Conservation (phyloP, 305 asterid species). For the Fraxinus albicans region DNA sequence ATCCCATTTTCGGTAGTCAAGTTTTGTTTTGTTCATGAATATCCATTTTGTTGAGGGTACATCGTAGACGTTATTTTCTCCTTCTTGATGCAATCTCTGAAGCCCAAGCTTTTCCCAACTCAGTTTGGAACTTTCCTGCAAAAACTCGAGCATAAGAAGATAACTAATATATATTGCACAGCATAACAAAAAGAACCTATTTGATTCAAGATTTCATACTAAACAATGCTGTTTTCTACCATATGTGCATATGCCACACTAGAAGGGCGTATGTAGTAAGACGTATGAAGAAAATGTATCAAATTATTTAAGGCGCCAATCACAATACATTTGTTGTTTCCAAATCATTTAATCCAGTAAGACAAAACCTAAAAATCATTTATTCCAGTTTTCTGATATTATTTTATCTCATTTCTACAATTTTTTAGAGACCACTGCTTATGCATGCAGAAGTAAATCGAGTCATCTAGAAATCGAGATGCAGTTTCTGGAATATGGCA, state of each 20-base stretch:
- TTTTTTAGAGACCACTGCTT: background rate
- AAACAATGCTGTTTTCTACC: background rate
- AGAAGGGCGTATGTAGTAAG: background rate
- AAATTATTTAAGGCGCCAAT: background rate
- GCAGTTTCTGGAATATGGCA: background rate
- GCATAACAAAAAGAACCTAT: background rate
- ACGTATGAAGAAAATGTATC: background rate
- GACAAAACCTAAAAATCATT: background rate
- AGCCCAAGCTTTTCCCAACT: constrained; percentile 92
- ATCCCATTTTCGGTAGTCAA: background rate
- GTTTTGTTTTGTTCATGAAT: background rate
- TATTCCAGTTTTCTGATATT: background rate
- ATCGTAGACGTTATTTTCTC: constrained; percentile 27
- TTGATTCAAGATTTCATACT: background rate
- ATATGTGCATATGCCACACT: background rate
- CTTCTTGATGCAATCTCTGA: constrained; percentile 77
- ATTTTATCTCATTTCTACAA: background rate
- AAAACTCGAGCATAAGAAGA: constrained; percentile 8
- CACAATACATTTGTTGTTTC: background rate
- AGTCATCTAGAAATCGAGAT: background rate
- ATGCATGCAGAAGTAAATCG: background rate
- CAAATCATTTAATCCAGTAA: background rate
- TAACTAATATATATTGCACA: background rate
- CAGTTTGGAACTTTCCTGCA: constrained; percentile 91
- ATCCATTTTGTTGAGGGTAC: background rate